phyloP scores from a whole-genome alignment of 495 filamentous ascomycete genomes.

The Hypoxylon fragiforme region DNA sequence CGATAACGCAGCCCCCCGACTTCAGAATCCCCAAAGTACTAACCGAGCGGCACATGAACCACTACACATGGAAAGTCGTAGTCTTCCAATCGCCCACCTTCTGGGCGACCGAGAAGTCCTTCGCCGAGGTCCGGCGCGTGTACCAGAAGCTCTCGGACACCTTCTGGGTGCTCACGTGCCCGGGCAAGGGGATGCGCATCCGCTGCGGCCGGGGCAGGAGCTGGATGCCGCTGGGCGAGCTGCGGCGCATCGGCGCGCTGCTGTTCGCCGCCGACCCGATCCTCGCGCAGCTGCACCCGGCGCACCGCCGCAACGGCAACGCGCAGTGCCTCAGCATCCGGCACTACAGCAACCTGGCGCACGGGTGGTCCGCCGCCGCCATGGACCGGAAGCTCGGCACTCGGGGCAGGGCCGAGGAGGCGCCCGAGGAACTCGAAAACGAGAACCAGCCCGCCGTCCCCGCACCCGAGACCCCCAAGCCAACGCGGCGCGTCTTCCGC shows the following conservation, averaged over 20 bases:
- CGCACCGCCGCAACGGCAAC: not conserved
- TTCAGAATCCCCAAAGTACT: too few species aligned
- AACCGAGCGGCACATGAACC: not conserved
- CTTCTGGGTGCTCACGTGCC: conserved; percentile 9
- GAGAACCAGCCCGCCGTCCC: not conserved
- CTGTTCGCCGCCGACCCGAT: conserved; percentile 27
- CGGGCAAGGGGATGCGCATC: conserved; percentile 11
- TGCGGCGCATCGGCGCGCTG: conserved; percentile 16
- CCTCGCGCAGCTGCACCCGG: conserved; percentile 19
- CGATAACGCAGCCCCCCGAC: too few species aligned
- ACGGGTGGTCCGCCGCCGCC: conserved; percentile 1
- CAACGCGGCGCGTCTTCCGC: too few species aligned
- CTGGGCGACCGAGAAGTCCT: conserved; percentile 19
- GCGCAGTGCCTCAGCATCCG: conserved; percentile 12
- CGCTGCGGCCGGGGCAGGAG: conserved; percentile 21
- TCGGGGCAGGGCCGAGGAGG: too few species aligned
- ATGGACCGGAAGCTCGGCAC: too few species aligned
- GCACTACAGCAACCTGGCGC: conserved; percentile 8
- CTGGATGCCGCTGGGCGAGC: conserved; percentile 3
- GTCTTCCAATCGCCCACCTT: conserved; percentile 18
- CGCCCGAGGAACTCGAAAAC: not conserved
- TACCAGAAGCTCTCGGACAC: not conserved
- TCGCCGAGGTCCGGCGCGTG: conserved; percentile 7
- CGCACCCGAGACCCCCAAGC: not conserved
- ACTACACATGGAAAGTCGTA: not conserved